Percentiles rank a stretch among this genome's conserved stretches.
phyloP scores from a whole-genome alignment of 805 yeast species.

The Starmerella asiatica region DNA sequence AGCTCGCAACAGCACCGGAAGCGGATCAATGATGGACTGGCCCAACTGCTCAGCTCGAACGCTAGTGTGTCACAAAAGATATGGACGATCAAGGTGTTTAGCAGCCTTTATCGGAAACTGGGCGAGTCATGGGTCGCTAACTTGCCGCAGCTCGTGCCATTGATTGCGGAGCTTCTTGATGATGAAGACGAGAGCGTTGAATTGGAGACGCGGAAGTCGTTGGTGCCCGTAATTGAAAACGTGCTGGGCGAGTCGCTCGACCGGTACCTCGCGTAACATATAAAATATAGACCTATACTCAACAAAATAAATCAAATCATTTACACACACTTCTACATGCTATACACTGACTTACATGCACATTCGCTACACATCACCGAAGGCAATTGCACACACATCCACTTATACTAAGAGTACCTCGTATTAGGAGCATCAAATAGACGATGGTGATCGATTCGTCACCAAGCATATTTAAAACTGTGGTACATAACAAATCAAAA shows the following conservation, averaged over 20 bases:
- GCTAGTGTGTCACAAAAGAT: conserved; percentile 48
- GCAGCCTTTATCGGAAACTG: conserved; percentile 71
- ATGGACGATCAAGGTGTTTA: conserved; percentile 72
- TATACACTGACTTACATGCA: too few relatives aligned
- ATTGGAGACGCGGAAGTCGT: conserved; percentile 74
- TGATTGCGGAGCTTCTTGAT: conserved; percentile 87
- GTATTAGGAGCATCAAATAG: too few relatives aligned
- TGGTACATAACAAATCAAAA: background rate
- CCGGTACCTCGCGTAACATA: conserved; percentile 24
- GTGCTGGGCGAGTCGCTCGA: conserved; percentile 93
- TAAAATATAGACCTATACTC: too few relatives aligned
- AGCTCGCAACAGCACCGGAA: conserved; percentile 56
- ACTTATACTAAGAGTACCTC: too few relatives aligned
- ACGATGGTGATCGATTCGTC: too few relatives aligned
- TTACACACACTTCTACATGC: too few relatives aligned
- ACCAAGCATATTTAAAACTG: too few relatives aligned
- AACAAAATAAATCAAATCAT: too few relatives aligned
- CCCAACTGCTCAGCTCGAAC: conserved; percentile 51
- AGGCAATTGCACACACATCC: too few relatives aligned
- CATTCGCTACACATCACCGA: too few relatives aligned
- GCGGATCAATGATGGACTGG: conserved; percentile 47
- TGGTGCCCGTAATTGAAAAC: conserved; percentile 80
- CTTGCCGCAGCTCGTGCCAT: conserved; percentile 89
- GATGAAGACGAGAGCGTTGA: conserved; percentile 94
- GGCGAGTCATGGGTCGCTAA: conserved; percentile 89